These are phyloP conservation scores for Entrophospora sp. DNA, from an alignment of 192 early-diverging fungal species.

Conservation along the genomic window DNA sequence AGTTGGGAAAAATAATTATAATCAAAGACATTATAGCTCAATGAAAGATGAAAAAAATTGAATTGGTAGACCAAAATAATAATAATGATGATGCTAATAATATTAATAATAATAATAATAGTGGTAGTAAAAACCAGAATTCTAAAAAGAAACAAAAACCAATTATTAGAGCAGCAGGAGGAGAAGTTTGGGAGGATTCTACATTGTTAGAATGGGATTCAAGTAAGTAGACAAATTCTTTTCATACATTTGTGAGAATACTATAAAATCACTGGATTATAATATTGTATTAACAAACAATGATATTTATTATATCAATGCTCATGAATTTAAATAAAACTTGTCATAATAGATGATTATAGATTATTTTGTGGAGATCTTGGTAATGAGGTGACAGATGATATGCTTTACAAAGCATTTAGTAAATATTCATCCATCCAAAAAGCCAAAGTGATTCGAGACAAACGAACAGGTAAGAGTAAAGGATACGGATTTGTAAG, in stretches of 20 bases:
- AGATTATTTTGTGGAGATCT: slow-evolving; percentile 90
- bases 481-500: slow-evolving; percentile 93
- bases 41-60: slow-evolving; percentile 3
- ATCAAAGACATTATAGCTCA: background rate
- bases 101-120: background rate
- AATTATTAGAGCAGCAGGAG: slow-evolving; percentile 75
- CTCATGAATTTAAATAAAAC: no score
- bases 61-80: background rate
- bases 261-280: no score
- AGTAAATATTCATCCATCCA: slow-evolving; percentile 79
- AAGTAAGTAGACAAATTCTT: slow-evolving; percentile 32
- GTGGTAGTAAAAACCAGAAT: background rate
- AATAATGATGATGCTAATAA: background rate
- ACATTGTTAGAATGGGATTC: slow-evolving; percentile 80
- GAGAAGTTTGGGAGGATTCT: slow-evolving; percentile 88
- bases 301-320: no score
- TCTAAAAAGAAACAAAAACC: slow-evolving; percentile 26
- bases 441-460: slow-evolving; percentile 72
- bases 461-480: slow-evolving; percentile 77
- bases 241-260: no score
- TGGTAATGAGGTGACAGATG: slow-evolving; percentile 87
- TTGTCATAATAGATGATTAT: slow-evolving; percentile 65
- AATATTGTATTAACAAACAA: no score
- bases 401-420: slow-evolving; percentile 71
- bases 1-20: background rate